A percentile compares a stretch with the other conserved stretches of the same genome.
Evolutionary conservation across 169 alveolate species (phyloP).

Genomic region (Cryptosporidium parvum): DNA sequence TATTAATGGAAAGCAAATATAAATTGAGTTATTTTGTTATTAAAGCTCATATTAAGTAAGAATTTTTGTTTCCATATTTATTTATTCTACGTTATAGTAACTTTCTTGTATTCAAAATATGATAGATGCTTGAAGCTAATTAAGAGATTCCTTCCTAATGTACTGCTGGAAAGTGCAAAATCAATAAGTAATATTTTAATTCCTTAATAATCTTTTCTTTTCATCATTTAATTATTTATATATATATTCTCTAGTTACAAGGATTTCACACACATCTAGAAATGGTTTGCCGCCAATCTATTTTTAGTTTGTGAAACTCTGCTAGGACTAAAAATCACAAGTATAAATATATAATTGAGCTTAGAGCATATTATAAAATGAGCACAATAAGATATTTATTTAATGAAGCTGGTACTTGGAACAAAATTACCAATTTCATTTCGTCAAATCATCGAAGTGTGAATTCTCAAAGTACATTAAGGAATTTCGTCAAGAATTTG

Average conservation of each 20-base stretch:
- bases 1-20: neutral
- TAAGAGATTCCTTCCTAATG: neutral
- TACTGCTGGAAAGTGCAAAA: neutral
- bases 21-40: neutral
- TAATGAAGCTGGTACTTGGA: neutral
- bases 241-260: no score
- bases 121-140: no score
- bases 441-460: neutral
- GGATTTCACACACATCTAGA: neutral
- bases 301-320: neutral
- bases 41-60: no score
- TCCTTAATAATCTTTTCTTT: neutral
- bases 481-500: neutral
- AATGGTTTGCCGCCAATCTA: conserved; percentile 2
- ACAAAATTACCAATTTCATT: neutral
- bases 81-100: no score
- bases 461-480: neutral
- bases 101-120: neutral
- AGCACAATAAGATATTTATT: conserved; percentile 1
- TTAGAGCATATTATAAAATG: neutral
- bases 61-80: neutral
- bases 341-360: no score
- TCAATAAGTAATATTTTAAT: no score
- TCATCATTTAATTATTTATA: neutral
- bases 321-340: no score